Evolutionary conservation across 306 rosid genomes (phyloP), one percentile per base, ranked within the genome.

Genomic region (Carpinus fangiana): DNA sequence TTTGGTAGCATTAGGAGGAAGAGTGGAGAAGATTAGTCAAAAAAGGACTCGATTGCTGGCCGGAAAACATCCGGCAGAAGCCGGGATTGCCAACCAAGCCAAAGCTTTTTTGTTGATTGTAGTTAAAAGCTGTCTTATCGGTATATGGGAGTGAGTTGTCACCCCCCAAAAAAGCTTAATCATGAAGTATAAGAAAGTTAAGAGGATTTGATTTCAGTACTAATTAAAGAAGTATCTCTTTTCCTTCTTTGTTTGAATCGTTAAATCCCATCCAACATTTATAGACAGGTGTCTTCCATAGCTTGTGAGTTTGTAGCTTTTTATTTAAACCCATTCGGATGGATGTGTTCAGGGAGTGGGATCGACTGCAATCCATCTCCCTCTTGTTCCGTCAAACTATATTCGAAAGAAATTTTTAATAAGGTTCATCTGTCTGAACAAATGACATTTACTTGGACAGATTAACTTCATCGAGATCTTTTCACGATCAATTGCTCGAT

Each of bases 81-180:
- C 77, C 23, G 79, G 75, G 41, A 28, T 78, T 84, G 73, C 86
- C 80, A 84, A 84, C 86, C 82, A 81, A 43, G 76, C 78, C 38
- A 34, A 57, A 46, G 64, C 75, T 79, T 81, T 84, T 76, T 73
- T 74, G 78, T 73, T 81, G 82, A 60, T 72, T 67, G 79, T 75
- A 75, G 66, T 73, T 78, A 60, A 81, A 76, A 79, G 84, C 73
- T 81, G 86, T 78, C 71, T 78, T 60, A 83, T 81, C 76, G 83
- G 62, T 80, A 80, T 83, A 73, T 76, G 86, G 81, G 79, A 79
- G 69, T 84, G 90, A 87, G 90, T 87, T 87, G 90, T 79, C 90
- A 84, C 82, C 86, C 83, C 72, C 52, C 1, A 81, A 53, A 71
- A 73, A 82, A 55, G 79, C 85, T 73, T 79, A 84, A 87, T 80